A percentile compares a stretch with the other conserved stretches of the same genome.
These are phyloP conservation scores for Mycena albidolilacea DNA, from an alignment of 768 basidiomycete species.

Conservation along the genomic window DNA sequence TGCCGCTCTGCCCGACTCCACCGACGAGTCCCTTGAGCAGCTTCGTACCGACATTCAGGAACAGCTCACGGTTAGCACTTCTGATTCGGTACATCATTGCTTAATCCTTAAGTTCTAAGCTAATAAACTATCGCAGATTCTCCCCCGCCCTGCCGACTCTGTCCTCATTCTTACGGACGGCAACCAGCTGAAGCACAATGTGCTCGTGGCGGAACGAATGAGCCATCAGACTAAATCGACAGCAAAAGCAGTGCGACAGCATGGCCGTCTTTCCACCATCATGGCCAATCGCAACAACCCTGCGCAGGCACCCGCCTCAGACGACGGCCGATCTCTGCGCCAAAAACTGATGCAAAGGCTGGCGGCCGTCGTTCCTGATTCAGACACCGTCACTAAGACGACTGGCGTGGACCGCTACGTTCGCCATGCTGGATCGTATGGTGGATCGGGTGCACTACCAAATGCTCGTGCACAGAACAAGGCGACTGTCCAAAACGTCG, in stretches of 20 bases:
- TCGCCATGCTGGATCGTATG: conserved; percentile 18
- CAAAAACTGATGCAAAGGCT: conserved; percentile 24
- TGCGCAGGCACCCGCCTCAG: neutral
- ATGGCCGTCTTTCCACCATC: conserved; percentile 1
- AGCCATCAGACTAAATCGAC: conserved; percentile 35
- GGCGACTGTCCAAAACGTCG: conserved; percentile 18
- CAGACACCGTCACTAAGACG: conserved; percentile 12
- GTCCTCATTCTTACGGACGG: neutral
- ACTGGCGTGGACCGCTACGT: conserved; percentile 17
- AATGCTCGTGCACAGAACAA: conserved; percentile 24
- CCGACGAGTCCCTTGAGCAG: conserved; percentile 2
- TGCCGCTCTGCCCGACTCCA: conserved; percentile 29
- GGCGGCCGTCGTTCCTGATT: conserved; percentile 5
- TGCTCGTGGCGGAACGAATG: conserved; percentile 21
- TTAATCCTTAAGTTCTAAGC: neutral
- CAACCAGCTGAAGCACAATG: neutral
- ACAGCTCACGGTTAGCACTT: neutral
- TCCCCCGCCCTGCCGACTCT: neutral
- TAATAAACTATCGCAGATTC: neutral
- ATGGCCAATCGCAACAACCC: conserved; percentile 1
- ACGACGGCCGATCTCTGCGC: conserved; percentile 13
- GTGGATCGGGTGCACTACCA: neutral
- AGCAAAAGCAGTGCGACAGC: conserved; percentile 36
- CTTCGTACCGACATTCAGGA: neutral
- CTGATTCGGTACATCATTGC: neutral